Evolutionary conservation across 176 grass and related monocot genomes (phyloP).

Genomic region (Secale cereale): DNA sequence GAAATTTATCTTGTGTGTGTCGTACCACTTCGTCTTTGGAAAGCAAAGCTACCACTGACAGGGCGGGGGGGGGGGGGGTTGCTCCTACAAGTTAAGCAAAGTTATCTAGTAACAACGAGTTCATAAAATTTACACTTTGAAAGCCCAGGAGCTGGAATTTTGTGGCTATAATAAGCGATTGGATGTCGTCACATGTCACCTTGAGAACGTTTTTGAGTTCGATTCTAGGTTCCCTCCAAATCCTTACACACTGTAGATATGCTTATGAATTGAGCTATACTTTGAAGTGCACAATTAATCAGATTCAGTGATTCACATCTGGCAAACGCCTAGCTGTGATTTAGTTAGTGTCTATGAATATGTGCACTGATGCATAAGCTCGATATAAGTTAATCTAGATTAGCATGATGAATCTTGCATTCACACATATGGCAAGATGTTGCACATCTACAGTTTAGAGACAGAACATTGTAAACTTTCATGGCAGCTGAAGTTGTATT

Average conservation of each 20-base stretch:
- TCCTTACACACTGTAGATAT: neutral
- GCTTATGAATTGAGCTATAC: neutral
- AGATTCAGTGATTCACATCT: conserved; percentile 1
- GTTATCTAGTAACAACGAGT: neutral
- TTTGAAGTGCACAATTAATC: neutral
- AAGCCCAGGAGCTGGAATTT: neutral
- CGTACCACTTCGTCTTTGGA: neutral
- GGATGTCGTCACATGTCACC: neutral
- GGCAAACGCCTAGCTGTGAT: neutral
- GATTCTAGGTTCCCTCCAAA: neutral
- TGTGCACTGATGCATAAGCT: neutral
- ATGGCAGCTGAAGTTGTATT: neutral
- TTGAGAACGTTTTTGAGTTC: neutral
- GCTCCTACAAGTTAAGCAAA: neutral
- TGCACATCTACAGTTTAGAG: neutral
- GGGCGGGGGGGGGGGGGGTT: neutral
- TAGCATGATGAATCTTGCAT: neutral
- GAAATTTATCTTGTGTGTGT: neutral
- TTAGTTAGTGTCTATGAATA: neutral
- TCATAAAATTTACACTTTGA: neutral
- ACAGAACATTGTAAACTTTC: neutral
- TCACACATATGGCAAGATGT: neutral
- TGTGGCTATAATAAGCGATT: conserved; percentile 1
- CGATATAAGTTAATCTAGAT: neutral
- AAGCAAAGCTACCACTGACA: neutral